phyloP scores from a whole-genome alignment of 2,329 filamentous ascomycete species.

The Sclerotinia glacialis region DNA sequence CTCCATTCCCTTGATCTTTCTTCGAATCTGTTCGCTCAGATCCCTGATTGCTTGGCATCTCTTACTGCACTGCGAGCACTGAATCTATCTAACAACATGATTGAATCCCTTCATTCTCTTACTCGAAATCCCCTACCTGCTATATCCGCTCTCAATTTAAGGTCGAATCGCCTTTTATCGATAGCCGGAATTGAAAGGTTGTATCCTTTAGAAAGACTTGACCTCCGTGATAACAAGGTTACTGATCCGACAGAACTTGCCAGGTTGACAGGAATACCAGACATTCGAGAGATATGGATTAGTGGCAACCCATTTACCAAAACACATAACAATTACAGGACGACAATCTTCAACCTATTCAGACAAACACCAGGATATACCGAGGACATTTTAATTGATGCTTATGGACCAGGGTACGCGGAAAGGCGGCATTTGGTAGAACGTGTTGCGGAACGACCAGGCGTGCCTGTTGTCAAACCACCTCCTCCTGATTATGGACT shows the following conservation, averaged over 20 bases:
- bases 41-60: conserved; percentile 84
- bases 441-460: conserved; percentile 70
- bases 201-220: conserved; percentile 82
- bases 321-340: conserved; percentile 78
- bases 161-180: conserved; percentile 81
- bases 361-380: conserved; percentile 83
- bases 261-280: conserved; percentile 82
- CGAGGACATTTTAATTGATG: conserved; percentile 87
- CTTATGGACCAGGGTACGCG: conserved; percentile 74
- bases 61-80: conserved; percentile 85
- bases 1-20: conserved; percentile 91
- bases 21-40: conserved; percentile 87
- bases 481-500: conserved; percentile 57
- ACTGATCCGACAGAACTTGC: conserved; percentile 90
- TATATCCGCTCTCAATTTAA: conserved; percentile 88
- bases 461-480: conserved; percentile 74
- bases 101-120: conserved; percentile 86
- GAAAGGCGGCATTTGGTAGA: conserved; percentile 85
- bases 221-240: conserved; percentile 85
- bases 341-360: conserved; percentile 96
- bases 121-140: conserved; percentile 83
- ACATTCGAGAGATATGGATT: conserved; percentile 90
- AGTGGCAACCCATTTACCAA: conserved; percentile 88
- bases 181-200: conserved; percentile 88
- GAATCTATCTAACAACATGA: conserved; percentile 97